phyloP scores from a whole-genome alignment of 768 basidiomycete species.

The Auriscalpium microsporum region DNA sequence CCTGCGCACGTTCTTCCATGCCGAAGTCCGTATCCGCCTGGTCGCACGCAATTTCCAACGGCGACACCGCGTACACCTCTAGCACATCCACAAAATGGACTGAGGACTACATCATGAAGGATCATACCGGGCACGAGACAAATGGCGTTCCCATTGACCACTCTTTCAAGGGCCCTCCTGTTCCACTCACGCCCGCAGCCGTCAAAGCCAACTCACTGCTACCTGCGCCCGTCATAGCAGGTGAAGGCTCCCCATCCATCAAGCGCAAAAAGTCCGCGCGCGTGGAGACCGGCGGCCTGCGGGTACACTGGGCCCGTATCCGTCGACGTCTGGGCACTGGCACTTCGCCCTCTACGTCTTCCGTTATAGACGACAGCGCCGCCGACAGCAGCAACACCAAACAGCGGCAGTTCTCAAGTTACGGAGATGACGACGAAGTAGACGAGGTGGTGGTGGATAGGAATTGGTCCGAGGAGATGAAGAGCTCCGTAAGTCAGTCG shows the following conservation, averaged over 20 bases:
- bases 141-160: neutral
- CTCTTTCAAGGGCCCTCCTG: neutral
- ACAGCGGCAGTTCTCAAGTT: constrained; percentile 22
- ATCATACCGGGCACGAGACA: neutral
- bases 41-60: neutral
- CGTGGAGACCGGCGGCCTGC: constrained; percentile 23
- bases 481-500: constrained; percentile 42
- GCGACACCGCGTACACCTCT: neutral
- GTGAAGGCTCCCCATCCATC: constrained; percentile 13
- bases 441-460: constrained; percentile 75
- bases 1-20: neutral
- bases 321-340: constrained; percentile 47
- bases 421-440: constrained; percentile 35
- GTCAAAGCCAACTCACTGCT: neutral
- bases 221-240: constrained; percentile 7
- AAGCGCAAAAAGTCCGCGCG: constrained; percentile 31
- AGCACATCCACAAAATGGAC: constrained; percentile 10
- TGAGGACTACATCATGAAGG: constrained; percentile 8
- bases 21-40: neutral
- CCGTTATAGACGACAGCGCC: constrained; percentile 17
- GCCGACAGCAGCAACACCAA: constrained; percentile 22
- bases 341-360: constrained; percentile 40
- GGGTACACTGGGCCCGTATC: constrained; percentile 42
- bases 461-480: constrained; percentile 53
- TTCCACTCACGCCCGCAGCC: neutral